Evolutionary conservation across 768 basidiomycete genomes (phyloP).

Genomic region (Brasilioporus rufonigricans): DNA sequence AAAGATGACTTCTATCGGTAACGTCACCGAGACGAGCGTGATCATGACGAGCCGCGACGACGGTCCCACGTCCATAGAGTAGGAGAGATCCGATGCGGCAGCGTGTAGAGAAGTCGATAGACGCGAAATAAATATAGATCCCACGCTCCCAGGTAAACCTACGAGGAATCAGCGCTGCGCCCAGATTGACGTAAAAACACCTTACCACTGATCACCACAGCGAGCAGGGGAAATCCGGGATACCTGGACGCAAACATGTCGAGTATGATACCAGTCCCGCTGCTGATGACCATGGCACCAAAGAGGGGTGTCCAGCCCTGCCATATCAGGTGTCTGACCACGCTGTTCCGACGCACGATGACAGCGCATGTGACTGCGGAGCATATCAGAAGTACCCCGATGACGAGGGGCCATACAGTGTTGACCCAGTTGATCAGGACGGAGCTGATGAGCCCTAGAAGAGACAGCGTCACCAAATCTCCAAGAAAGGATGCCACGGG

Average conservation of each 20-base stretch:
- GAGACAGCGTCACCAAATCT: conserved; percentile 85
- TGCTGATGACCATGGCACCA: conserved; percentile 85
- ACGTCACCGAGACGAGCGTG: conserved; percentile 69
- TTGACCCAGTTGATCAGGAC: conserved; percentile 64
- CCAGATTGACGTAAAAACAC: neutral
- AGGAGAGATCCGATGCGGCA: conserved; percentile 10
- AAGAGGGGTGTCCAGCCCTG: conserved; percentile 92
- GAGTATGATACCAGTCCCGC: conserved; percentile 87
- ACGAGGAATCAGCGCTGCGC: neutral
- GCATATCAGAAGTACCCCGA: conserved; percentile 50
- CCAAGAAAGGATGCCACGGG: conserved; percentile 92
- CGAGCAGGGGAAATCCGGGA: conserved; percentile 83
- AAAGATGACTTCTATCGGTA: conserved; percentile 81
- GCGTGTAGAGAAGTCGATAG: conserved; percentile 86
- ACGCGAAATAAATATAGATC: conserved; percentile 88
- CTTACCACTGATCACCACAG: conserved; percentile 83
- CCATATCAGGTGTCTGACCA: conserved; percentile 68
- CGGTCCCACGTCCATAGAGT: conserved; percentile 17
- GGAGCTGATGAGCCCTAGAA: conserved; percentile 74
- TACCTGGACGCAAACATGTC: conserved; percentile 87
- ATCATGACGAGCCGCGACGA: conserved; percentile 55
- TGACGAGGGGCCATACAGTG: conserved; percentile 59
- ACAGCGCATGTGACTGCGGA: conserved; percentile 49
- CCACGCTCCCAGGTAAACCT: conserved; percentile 88
- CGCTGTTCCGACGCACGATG: conserved; percentile 60